Percentiles rank a stretch among this genome's conserved stretches.
Evolutionary conservation across 148 eudicot genomes (phyloP).

Genomic region (Chenopodium suecicum): DNA sequence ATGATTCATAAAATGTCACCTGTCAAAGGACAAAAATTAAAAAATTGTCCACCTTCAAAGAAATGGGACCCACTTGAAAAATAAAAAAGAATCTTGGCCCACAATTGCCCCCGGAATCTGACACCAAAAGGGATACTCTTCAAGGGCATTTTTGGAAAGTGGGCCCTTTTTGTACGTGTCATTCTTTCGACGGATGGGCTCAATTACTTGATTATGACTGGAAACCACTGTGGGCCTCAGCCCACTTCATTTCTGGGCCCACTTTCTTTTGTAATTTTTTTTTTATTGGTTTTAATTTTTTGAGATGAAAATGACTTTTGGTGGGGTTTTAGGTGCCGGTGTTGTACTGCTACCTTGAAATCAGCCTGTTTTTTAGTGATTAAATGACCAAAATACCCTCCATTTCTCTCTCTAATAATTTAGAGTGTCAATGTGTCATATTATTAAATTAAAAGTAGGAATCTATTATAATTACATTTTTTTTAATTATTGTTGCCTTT

Average conservation of each 20-base stretch:
- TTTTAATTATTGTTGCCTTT: not conserved
- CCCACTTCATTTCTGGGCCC: constrained; percentile 33
- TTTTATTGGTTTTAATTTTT: not conserved
- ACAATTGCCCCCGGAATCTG: constrained; percentile 33
- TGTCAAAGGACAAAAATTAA: constrained; percentile 28
- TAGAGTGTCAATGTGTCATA: constrained; percentile 4
- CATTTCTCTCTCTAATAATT: constrained; percentile 18
- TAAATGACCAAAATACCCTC: constrained; percentile 12
- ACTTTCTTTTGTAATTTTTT: not conserved
- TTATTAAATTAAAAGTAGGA: constrained; percentile 7
- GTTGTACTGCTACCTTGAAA: not conserved
- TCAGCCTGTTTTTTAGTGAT: not conserved
- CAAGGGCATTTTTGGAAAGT: constrained; percentile 22
- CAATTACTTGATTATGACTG: constrained; percentile 28
- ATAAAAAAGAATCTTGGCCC: constrained; percentile 30
- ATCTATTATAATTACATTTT: not conserved
- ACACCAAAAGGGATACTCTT: constrained; percentile 25
- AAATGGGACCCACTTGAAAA: constrained; percentile 33
- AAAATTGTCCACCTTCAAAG: constrained; percentile 37
- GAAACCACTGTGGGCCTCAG: constrained; percentile 24
- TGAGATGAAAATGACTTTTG: constrained; percentile 9
- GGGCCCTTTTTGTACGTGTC: constrained; percentile 16
- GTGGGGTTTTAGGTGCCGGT: constrained; percentile 2
- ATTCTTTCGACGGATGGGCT: constrained; percentile 23
- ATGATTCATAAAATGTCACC: constrained; percentile 30